Evolutionary conservation across 2,329 filamentous ascomycete genomes (phyloP), one percentile per base, ranked within the genome.

Genomic region (Fusarium aywerte): DNA sequence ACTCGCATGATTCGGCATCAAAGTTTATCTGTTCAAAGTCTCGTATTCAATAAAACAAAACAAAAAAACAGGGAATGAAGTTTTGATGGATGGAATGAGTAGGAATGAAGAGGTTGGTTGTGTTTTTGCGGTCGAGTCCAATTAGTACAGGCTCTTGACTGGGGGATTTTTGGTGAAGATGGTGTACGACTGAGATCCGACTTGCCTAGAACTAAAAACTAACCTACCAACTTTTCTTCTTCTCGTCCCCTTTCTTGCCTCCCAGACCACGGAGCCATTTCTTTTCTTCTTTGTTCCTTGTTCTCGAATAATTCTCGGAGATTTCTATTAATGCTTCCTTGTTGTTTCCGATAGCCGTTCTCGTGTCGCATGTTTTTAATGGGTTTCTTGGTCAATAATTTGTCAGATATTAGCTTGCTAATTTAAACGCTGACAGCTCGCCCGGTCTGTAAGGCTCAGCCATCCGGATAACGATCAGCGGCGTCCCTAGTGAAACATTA

Each of bases 11-110:
- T 36, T 18, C 47, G 32, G 27, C 43, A 47, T 47, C 21, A 25
- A 48, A 23, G 25, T 25, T 44, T 44, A 16, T 44, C n/a, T 20
- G 7, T 10, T 44, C 38, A 25, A 39, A 51, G 27, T 29, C 55
- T 61, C 16, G 23, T 5, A 49, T 49, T 31, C 45, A 5, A 20
- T 16, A 23, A 35, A 32, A n/a, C 16, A 48, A 18, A 15, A 15
- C 31, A 7, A 31, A 49, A 49, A 38, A 23, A 5, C 20, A 62
- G 25, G 51, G 40, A 45, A 47, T 38, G 31, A 13, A 25, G 58
- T 64, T 59, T 51, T 52, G 39, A 64, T 63, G n/a, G 13, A 15
- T 64, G 61, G 61, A 64, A 64, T 64, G 61, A 36, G 29, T 36
- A 27, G n/a, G 20, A 20, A 45, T 35, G 29, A 18, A 35, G n/a